Percentiles rank a stretch among this genome's conserved stretches.
Conservation (phyloP, 176 grass and related monocot species). For the Triticum monococcum region DNA sequence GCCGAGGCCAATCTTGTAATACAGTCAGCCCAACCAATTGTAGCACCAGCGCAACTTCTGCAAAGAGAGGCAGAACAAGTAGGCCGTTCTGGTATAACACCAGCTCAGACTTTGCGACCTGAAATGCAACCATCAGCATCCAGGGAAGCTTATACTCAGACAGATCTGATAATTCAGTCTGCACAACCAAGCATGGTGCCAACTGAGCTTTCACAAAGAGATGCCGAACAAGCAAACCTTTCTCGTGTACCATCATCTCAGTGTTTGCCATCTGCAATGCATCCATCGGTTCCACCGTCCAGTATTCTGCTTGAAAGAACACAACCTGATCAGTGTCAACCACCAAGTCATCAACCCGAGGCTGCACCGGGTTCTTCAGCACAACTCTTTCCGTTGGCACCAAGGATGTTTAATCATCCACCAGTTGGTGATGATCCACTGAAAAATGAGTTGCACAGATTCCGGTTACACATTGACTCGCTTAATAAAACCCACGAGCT, state of each 20-base stretch:
- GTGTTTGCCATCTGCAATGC: constrained; percentile 33
- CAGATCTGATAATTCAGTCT: constrained; percentile 10
- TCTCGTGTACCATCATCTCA: constrained; percentile 2
- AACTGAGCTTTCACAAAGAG: constrained; percentile 3
- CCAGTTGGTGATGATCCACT: constrained; percentile 51
- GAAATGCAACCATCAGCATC: constrained; percentile 17
- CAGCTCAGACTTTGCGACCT: constrained; percentile 30
- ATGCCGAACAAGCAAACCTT: background rate
- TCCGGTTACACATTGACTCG: constrained; percentile 43
- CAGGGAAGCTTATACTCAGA: background rate
- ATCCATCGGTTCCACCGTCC: constrained; percentile 5
- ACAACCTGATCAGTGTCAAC: constrained; percentile 18
- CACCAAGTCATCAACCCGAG: constrained; percentile 21
- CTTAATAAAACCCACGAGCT: constrained; percentile 51
- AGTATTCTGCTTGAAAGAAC: constrained; percentile 29
- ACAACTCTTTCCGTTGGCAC: constrained; percentile 53
- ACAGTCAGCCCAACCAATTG: constrained; percentile 20
- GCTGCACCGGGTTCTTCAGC: background rate
- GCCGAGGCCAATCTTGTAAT: background rate
- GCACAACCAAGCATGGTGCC: constrained; percentile 28
- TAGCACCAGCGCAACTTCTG: constrained; percentile 19
- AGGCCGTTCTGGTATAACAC: constrained; percentile 11
- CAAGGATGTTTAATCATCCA: constrained; percentile 44
- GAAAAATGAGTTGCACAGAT: constrained; percentile 65
- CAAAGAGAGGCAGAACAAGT: constrained; percentile 7